These are phyloP conservation scores for Diaporthe sp. DNA, from an alignment of 2,329 filamentous ascomycete genomes.

Conservation along the genomic window DNA sequence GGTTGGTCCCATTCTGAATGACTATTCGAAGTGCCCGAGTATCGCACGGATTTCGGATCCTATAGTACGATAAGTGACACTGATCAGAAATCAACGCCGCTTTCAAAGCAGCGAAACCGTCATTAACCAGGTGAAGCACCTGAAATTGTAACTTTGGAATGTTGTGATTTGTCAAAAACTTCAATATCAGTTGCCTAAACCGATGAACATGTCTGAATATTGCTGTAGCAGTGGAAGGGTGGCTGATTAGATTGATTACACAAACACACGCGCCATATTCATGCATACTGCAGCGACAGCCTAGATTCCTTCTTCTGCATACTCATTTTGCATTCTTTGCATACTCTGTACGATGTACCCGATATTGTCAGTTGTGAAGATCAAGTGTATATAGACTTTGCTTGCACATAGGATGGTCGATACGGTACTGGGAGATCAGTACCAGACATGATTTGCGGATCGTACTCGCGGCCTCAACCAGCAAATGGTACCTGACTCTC, in stretches of 20 bases:
- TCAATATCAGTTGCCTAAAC: not conserved
- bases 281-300: too few species aligned
- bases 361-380: too few species aligned
- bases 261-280: too few species aligned
- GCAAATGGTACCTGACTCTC: not conserved
- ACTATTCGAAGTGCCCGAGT: slow-evolving; percentile 47
- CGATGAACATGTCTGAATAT: not conserved
- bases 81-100: slow-evolving; percentile 60
- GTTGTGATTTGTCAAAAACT: not conserved
- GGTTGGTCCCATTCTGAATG: not conserved
- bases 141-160: not conserved
- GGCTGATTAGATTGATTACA: too few species aligned
- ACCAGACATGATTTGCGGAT: not conserved
- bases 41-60: slow-evolving; percentile 64
- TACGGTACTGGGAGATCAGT: not conserved
- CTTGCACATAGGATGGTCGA: not conserved
- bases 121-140: slow-evolving; percentile 44
- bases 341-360: too few species aligned
- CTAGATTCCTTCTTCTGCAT: too few species aligned
- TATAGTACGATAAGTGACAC: slow-evolving; percentile 65
- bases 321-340: too few species aligned
- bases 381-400: not conserved
- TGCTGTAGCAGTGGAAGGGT: too few species aligned
- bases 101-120: slow-evolving; percentile 45
- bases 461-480: not conserved